Evolutionary conservation across 2,329 filamentous ascomycete species (phyloP), one percentile per base, ranked within the genome.

Genomic region (Fusarium sp.): DNA sequence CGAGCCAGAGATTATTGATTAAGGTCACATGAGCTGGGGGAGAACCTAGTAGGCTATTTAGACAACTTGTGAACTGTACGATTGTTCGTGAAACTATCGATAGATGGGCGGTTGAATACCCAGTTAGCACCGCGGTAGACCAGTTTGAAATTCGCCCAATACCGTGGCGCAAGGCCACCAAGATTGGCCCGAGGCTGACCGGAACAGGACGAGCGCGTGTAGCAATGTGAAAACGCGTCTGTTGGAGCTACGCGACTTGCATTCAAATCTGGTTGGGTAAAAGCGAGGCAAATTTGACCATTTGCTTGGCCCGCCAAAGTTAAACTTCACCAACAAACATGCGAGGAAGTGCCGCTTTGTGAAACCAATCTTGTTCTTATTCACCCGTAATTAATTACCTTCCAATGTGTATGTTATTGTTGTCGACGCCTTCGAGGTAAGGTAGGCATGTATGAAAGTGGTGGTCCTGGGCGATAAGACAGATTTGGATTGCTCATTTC

Each of bases 401-500:
- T n/a, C n/a, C n/a, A n/a, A n/a, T n/a, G n/a, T n/a, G n/a, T 52
- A 52, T 34, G n/a, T 49, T 44, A 53, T 47, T 47, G 19, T 59
- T 49, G 32, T 35, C 12, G 34, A 58, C 26, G 43, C 52, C 29
- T 58, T 48, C 38, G 44, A 57, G 48, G 40, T 32, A 64, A n/a
- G n/a, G n/a, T n/a, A n/a, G n/a, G n/a, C n/a, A 55, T 46, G 48
- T 43, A 66, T 60, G 62, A 51, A 39, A 29, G 39, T 49, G 55
- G 46, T 59, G 53, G 32, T 39, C 49, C 50, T 50, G 42, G 61
- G 58, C 44, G 34, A 62, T 53, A 42, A 58, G 53, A 65, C 48
- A 58, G 36, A 48, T 26, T 51, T 43, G 60, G 38, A 67, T 64
- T 64, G 56, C 61, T 45, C 56, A 65, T 64, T 47, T 46, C 61